Conservation (phyloP, 345 rosid genomes). For the Camelina hispida region DNA sequence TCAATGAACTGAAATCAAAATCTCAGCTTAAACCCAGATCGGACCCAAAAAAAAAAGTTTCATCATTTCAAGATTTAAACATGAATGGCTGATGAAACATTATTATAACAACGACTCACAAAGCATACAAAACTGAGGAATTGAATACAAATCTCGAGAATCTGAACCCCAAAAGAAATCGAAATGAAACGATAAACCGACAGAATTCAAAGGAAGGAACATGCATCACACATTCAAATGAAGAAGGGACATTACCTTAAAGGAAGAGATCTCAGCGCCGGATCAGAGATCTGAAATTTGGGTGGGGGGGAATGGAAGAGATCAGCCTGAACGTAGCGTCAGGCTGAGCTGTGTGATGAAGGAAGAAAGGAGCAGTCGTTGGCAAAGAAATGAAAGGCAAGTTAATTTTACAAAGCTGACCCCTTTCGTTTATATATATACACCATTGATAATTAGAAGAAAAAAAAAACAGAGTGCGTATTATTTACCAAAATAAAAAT, state of each 20-base stretch:
- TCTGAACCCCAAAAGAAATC: background rate
- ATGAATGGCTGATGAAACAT: background rate
- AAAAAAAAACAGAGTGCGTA: conserved; percentile 11
- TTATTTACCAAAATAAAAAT: background rate
- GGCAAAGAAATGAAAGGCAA: conserved; percentile 22
- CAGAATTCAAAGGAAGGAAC: conserved; percentile 16
- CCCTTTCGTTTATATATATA: background rate
- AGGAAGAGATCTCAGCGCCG: conserved; percentile 17
- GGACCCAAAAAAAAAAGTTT: conserved; percentile 1
- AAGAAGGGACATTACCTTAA: conserved; percentile 8
- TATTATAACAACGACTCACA: background rate
- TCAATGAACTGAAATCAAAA: background rate
- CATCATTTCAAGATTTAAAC: background rate
- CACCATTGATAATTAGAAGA: background rate
- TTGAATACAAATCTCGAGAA: background rate
- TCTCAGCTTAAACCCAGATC: conserved; percentile 41
- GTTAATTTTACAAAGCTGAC: background rate
- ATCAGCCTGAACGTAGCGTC: conserved; percentile 29
- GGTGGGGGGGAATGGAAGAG: background rate
- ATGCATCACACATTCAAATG: conserved; percentile 18
- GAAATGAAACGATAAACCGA: background rate
- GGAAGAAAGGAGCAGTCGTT: conserved; percentile 11
- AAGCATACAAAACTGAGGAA: background rate
- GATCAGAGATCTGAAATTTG: conserved; percentile 31
- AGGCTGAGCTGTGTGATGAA: conserved; percentile 43